Percentiles rank a stretch among this genome's conserved stretches.
These are phyloP conservation scores for Aspergillus tamarii DNA, from an alignment of 2,329 filamentous ascomycete species.

Conservation along the genomic window DNA sequence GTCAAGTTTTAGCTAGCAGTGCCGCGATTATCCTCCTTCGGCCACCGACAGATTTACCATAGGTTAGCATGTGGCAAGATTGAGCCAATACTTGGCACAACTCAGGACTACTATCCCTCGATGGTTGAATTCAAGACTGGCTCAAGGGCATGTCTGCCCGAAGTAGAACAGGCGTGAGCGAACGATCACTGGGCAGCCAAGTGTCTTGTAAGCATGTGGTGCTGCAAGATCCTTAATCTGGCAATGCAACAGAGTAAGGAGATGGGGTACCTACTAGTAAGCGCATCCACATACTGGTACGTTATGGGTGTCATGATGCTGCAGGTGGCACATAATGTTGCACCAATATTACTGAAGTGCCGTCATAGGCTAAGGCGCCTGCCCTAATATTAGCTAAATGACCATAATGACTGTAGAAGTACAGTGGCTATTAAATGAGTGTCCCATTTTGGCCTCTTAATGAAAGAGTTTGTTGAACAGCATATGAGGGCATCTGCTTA, in stretches of 20 bases:
- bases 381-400: not conserved
- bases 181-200: not conserved
- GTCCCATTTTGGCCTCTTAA: not conserved
- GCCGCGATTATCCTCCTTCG: not conserved
- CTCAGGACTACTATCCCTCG: not conserved
- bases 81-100: not conserved
- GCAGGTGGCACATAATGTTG: not conserved
- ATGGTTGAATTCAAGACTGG: not conserved
- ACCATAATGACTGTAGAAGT: not conserved
- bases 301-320: not conserved
- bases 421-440: not conserved
- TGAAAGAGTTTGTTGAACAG: not conserved
- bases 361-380: not conserved
- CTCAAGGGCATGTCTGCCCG: not conserved
- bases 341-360: not conserved
- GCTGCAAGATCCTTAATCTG: not conserved
- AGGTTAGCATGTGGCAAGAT: too few species aligned
- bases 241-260: not conserved
- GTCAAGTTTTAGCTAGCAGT: too few species aligned
- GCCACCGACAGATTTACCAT: not conserved
- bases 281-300: too few species aligned
- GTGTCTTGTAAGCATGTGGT: not conserved
- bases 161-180: not conserved
- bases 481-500: not conserved
- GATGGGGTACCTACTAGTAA: not conserved